phyloP scores from a whole-genome alignment of 2,329 filamentous ascomycete genomes.

The Stagonosporopsis chrysanthemi region DNA sequence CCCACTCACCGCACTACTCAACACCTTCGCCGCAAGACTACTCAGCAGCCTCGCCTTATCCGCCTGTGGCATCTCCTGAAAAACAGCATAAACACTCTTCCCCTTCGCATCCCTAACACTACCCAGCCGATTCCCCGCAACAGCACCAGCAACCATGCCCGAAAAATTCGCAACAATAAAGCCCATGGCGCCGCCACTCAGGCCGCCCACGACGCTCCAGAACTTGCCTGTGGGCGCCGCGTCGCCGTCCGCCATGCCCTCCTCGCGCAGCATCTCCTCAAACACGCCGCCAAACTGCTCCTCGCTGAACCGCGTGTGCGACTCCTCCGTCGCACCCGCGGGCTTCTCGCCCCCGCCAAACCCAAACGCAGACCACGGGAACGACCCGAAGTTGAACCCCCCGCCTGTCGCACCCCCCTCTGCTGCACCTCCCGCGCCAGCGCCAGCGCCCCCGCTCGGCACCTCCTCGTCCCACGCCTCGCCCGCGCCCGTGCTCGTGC shows the following conservation, averaged over 20 bases:
- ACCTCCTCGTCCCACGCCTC: constrained; percentile 60
- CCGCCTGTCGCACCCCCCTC: neutral
- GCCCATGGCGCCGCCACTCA: constrained; percentile 87
- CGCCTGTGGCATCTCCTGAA: constrained; percentile 82
- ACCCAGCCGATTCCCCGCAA: constrained; percentile 91
- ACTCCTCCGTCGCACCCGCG: constrained; percentile 55
- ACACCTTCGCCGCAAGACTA: constrained; percentile 85
- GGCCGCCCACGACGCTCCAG: constrained; percentile 84
- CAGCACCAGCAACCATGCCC: constrained; percentile 85
- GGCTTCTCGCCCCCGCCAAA: constrained; percentile 59
- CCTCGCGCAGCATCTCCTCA: constrained; percentile 62
- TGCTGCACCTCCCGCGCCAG: constrained; percentile 26
- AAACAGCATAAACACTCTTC: constrained; percentile 94
- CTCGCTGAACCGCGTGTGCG: constrained; percentile 67
- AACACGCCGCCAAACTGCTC: constrained; percentile 82
- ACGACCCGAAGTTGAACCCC: constrained; percentile 54
- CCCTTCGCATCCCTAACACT: constrained; percentile 87
- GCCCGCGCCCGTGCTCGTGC: constrained; percentile 51
- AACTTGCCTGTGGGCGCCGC: constrained; percentile 73
- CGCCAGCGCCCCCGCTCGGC: constrained; percentile 35
- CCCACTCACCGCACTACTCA: constrained; percentile 69
- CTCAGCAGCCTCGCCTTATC: constrained; percentile 83
- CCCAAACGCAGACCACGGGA: constrained; percentile 79
- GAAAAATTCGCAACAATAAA: constrained; percentile 96
- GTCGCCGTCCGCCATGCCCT: constrained; percentile 73